phyloP scores from a whole-genome alignment of 495 filamentous ascomycete species.

The Daldinia bambusicola region DNA sequence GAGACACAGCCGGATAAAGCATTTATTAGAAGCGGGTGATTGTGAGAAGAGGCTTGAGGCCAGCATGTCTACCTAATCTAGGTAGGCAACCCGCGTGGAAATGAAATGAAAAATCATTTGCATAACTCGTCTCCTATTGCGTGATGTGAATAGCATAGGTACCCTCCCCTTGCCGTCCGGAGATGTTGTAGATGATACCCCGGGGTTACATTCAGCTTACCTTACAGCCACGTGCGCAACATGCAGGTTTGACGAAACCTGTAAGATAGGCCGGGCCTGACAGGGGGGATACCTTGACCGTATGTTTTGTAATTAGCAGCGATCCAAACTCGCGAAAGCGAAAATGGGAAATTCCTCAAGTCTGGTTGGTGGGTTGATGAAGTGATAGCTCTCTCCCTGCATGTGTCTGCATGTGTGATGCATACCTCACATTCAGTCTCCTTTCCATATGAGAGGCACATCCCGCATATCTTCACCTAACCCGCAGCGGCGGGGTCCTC shows the following conservation, averaged over 20 bases:
- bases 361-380: conserved; percentile 33
- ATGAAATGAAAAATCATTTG: not conserved
- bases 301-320: conserved; percentile 41
- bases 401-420: conserved; percentile 19
- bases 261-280: conserved; percentile 36
- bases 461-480: conserved; percentile 14
- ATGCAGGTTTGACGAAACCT: conserved; percentile 46
- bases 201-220: conserved; percentile 35
- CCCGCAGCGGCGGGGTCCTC: conserved; percentile 1
- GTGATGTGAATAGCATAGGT: conserved; percentile 3
- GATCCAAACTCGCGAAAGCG: conserved; percentile 35
- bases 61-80: not conserved
- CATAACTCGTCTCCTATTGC: conserved; percentile 13
- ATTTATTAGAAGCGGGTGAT: not conserved
- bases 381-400: conserved; percentile 19
- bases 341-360: conserved; percentile 13
- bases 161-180: conserved; percentile 11
- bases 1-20: not conserved
- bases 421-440: not conserved
- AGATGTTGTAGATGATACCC: conserved; percentile 22
- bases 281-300: conserved; percentile 36
- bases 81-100: not conserved
- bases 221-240: conserved; percentile 47
- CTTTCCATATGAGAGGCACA: not conserved
- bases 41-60: not conserved